These are phyloP conservation scores for Colletotrichum tropicicola DNA, from an alignment of 2,329 filamentous ascomycete genomes.

Conservation along the genomic window DNA sequence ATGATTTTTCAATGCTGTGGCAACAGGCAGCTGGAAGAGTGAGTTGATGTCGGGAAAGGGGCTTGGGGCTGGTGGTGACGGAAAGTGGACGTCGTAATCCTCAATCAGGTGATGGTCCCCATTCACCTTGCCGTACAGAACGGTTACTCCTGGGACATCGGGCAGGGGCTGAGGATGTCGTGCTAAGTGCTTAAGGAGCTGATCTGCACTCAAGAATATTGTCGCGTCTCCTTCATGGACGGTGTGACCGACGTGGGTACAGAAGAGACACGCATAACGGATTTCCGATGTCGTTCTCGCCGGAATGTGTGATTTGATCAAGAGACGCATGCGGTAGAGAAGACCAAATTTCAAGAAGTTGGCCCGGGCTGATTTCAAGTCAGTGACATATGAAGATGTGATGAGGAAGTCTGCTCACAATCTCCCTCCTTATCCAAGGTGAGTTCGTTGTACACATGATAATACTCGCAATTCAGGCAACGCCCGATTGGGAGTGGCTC, in stretches of 20 bases:
- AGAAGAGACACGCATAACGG: conserved; percentile 52
- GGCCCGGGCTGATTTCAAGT: conserved; percentile 38
- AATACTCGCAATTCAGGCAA: conserved; percentile 38
- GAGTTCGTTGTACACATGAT: conserved; percentile 39
- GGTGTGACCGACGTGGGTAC: conserved; percentile 42
- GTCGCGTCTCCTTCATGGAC: conserved; percentile 51
- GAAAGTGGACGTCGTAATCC: conserved; percentile 49
- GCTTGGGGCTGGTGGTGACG: conserved; percentile 36
- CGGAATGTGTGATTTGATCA: conserved; percentile 53
- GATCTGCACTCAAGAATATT: conserved; percentile 46
- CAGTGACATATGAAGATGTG: neutral
- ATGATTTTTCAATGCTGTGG: conserved; percentile 44
- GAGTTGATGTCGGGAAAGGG: conserved; percentile 36
- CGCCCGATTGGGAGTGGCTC: conserved; percentile 33
- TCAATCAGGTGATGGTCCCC: conserved; percentile 34
- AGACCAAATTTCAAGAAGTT: conserved; percentile 44
- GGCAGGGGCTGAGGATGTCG: conserved; percentile 51
- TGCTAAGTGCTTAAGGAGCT: conserved; percentile 48
- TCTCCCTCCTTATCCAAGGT: conserved; percentile 40
- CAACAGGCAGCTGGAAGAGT: conserved; percentile 39
- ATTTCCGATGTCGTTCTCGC: conserved; percentile 40
- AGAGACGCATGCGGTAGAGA: conserved; percentile 49
- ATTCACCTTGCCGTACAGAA: conserved; percentile 42
- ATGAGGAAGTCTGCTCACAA: conserved; percentile 31
- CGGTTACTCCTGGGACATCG: conserved; percentile 44